Percentiles rank a stretch among this genome's conserved stretches.
Evolutionary conservation across 2,329 filamentous ascomycete species (phyloP).

Genomic region (Graphilbum ipis-grandicollis): DNA sequence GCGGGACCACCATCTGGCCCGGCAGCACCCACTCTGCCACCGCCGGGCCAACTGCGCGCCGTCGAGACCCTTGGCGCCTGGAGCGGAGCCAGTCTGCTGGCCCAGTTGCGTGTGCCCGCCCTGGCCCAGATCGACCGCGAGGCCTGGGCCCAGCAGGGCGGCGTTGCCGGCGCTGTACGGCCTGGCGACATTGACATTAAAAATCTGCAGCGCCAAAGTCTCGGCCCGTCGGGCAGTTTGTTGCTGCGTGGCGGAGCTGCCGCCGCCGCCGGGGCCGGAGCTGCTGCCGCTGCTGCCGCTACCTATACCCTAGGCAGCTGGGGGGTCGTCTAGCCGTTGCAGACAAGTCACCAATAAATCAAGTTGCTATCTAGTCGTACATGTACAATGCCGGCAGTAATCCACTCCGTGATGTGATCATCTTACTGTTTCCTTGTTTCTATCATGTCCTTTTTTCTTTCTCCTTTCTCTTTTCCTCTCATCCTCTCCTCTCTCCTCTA

Average conservation of each 20-base stretch:
- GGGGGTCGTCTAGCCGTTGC: constrained; percentile 33
- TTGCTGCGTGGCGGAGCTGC: constrained; percentile 3
- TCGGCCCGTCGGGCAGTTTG: constrained; percentile 30
- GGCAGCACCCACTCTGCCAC: not conserved
- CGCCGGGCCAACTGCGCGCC: constrained; percentile 42
- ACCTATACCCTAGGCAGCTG: constrained; percentile 48
- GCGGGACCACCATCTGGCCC: not conserved
- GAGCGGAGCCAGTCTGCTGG: constrained; percentile 55
- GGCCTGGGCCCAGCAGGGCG: constrained; percentile 50
- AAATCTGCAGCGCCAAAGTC: constrained; percentile 42
- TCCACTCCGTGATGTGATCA: too few species aligned
- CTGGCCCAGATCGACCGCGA: constrained; percentile 57
- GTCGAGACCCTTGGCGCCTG: constrained; percentile 57
- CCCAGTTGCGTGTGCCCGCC: constrained; percentile 50
- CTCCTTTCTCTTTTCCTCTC: too few species aligned
- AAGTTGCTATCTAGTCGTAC: too few species aligned
- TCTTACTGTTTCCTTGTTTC: too few species aligned
- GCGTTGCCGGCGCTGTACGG: constrained; percentile 38
- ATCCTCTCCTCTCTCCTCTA: too few species aligned
- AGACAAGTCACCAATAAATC: too few species aligned
- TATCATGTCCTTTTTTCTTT: too few species aligned
- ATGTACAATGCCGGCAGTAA: too few species aligned
- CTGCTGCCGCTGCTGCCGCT: constrained; percentile 15
- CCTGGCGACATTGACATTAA: constrained; percentile 41
- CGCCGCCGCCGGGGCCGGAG: not conserved